phyloP scores from a whole-genome alignment of 1,284 basidiomycete genomes.

The Termitomyces sp. region DNA sequence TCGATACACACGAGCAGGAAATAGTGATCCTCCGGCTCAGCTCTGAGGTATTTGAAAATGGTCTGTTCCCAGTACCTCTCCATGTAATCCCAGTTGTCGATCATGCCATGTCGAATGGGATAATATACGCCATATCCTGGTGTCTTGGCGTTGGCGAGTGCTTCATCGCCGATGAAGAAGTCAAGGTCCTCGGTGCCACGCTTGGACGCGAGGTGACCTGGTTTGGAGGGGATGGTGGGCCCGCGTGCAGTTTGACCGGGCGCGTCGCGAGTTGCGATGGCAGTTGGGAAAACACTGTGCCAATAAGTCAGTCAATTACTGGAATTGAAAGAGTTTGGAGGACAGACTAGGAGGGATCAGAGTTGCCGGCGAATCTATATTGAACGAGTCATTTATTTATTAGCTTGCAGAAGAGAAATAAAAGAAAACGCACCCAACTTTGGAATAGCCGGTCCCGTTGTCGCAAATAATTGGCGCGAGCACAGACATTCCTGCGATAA shows the following conservation, averaged over 20 bases:
- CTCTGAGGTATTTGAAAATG: conserved; percentile 99
- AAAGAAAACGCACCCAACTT: conserved; percentile 78
- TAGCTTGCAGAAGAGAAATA: background rate
- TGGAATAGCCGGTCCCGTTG: conserved; percentile 97
- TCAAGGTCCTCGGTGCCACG: conserved; percentile 98
- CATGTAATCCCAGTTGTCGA: conserved; percentile 99
- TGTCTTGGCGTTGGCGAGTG: conserved; percentile 89
- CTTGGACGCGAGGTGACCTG: conserved; percentile 91
- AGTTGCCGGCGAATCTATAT: conserved; percentile 93
- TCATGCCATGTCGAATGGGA: conserved; percentile 96
- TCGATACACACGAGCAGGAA: conserved; percentile 80
- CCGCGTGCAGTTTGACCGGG: conserved; percentile 60
- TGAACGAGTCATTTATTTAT: conserved; percentile 4
- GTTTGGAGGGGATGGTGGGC: conserved; percentile 78
- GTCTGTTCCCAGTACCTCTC: conserved; percentile 99
- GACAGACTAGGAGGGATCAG: conserved; percentile 67
- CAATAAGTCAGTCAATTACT: conserved; percentile 24
- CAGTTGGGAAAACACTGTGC: conserved; percentile 87
- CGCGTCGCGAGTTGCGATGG: conserved; percentile 82
- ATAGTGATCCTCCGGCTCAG: conserved; percentile 99
- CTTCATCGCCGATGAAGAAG: conserved; percentile 99
- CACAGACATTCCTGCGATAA: conserved; percentile 5
- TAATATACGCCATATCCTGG: conserved; percentile 92
- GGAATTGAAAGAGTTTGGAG: conserved; percentile 38
- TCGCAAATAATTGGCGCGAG: conserved; percentile 92